Conservation (phyloP, 208 protist species). For the Endotrypanum monterogeii region DNA sequence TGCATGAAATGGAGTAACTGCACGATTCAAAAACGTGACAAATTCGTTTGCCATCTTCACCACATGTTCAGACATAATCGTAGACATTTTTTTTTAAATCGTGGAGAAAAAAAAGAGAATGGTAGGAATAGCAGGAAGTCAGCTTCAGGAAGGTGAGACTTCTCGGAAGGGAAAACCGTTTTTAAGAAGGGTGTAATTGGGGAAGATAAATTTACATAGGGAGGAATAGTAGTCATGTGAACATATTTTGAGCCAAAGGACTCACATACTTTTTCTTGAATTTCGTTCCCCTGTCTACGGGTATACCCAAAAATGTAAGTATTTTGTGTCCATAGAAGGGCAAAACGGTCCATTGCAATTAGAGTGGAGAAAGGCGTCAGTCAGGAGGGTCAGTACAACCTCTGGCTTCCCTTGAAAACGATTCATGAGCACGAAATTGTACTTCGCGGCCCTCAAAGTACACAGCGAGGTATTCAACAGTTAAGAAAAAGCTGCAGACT, state of each 20-base stretch:
- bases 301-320: background rate
- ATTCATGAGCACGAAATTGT: too few species aligned
- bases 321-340: background rate
- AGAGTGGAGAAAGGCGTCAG: background rate
- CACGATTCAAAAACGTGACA: constrained; percentile 66
- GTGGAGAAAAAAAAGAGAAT: background rate
- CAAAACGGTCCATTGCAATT: too few species aligned
- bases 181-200: too few species aligned
- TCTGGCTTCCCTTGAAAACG: background rate
- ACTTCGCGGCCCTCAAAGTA: too few species aligned
- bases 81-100: constrained; percentile 17
- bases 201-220: too few species aligned
- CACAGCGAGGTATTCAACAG: too few species aligned
- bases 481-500: too few species aligned
- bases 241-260: background rate
- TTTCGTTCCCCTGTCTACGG: background rate
- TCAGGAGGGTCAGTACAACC: background rate
- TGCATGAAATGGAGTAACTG: constrained; percentile 80
- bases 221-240: too few species aligned
- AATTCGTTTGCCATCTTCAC: constrained; percentile 57
- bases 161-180: background rate
- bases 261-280: background rate
- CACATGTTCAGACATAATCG: constrained; percentile 27
- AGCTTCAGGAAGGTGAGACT: background rate
- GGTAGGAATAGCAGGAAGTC: background rate